These are phyloP conservation scores for Penium margaritaceum DNA, from an alignment of 139 green algal genomes.

Conservation along the genomic window DNA sequence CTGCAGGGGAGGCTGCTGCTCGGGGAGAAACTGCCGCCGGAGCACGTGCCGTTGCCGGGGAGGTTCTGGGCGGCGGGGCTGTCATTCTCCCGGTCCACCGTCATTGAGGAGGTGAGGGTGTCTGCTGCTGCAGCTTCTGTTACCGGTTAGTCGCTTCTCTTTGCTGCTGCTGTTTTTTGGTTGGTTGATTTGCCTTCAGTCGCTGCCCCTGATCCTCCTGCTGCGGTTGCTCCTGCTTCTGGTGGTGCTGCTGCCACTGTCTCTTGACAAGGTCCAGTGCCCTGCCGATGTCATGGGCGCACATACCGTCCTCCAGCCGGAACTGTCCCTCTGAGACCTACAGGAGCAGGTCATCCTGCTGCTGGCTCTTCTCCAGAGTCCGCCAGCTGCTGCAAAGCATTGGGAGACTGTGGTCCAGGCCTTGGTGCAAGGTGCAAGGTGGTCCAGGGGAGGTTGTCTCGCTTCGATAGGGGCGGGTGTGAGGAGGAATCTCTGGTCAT, in stretches of 20 bases:
- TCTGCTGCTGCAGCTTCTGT: no score
- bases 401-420: no score
- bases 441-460: no score
- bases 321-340: no score
- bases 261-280: background rate
- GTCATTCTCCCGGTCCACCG: constrained; percentile 54
- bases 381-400: no score
- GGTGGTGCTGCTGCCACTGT: background rate
- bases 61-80: constrained; percentile 70
- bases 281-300: background rate
- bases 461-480: no score
- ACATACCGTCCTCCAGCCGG: no score
- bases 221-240: background rate
- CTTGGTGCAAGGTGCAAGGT: no score
- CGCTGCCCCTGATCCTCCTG: background rate
- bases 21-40: background rate
- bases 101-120: constrained; percentile 49
- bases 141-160: no score
- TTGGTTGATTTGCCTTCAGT: background rate
- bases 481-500: no score
- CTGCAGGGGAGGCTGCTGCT: constrained; percentile 28
- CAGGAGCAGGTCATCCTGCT: no score
- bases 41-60: background rate
- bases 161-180: background rate
- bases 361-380: no score